phyloP scores from a whole-genome alignment of 331 rosid species.

The Stylosanthes scabra region DNA sequence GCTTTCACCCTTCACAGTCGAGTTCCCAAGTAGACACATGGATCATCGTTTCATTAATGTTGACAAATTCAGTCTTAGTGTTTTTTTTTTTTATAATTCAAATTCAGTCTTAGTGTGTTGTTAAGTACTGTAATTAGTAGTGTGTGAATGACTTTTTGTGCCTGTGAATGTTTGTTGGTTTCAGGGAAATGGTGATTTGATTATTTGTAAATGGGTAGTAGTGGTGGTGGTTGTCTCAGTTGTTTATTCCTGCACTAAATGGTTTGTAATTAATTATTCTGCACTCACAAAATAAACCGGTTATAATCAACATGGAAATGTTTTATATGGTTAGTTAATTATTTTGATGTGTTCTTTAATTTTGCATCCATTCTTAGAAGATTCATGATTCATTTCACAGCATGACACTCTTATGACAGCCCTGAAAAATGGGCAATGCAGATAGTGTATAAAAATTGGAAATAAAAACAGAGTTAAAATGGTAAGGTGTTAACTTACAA shows the following conservation, averaged over 20 bases:
- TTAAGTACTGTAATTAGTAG: conserved; percentile 9
- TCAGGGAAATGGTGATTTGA: background rate
- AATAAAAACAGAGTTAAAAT: background rate
- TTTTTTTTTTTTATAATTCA: too few relatives aligned
- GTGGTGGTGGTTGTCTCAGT: background rate
- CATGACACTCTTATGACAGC: background rate
- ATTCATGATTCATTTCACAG: background rate
- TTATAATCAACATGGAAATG: background rate
- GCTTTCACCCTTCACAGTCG: conserved; percentile 56
- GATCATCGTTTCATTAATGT: conserved; percentile 18
- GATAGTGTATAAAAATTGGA: background rate
- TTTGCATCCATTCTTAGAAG: background rate
- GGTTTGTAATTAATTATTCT: conserved; percentile 21
- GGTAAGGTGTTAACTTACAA: too few relatives aligned
- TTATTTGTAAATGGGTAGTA: conserved; percentile 23
- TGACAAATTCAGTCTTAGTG: background rate
- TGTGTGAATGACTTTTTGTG: conserved; percentile 35
- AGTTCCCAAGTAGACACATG: conserved; percentile 58
- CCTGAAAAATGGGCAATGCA: background rate
- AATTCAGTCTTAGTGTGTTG: conserved; percentile 20
- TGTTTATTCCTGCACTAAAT: conserved; percentile 22
- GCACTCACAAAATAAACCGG: background rate
- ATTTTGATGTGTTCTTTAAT: background rate
- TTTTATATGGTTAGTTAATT: background rate
- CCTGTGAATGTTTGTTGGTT: conserved; percentile 34